Conservation (phyloP, 176 grass and related monocot species). For the Aegilops tauschii region DNA sequence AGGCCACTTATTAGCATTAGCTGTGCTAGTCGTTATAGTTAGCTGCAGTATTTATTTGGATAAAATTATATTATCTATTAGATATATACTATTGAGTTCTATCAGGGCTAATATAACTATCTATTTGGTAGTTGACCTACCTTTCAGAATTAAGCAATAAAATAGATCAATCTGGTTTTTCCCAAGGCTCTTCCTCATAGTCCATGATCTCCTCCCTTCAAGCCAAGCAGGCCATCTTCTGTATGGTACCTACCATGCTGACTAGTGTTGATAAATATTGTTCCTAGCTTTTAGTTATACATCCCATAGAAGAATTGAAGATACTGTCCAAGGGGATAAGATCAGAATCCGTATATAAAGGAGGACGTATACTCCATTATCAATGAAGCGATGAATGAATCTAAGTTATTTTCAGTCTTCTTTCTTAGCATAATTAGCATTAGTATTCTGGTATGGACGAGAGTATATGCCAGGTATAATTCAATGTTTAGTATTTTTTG, state of each 20-base stretch:
- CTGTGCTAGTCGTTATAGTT: background rate
- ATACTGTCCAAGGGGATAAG: background rate
- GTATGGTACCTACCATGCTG: background rate
- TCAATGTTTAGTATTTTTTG: background rate
- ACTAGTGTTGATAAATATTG: too few relatives aligned
- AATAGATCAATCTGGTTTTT: background rate
- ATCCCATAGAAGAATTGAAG: too few relatives aligned
- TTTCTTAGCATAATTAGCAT: background rate
- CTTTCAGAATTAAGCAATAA: background rate
- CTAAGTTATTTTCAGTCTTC: background rate
- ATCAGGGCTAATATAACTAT: background rate
- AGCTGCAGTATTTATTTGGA: background rate
- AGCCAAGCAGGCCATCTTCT: background rate
- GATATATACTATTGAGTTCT: background rate
- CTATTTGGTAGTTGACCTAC: background rate
- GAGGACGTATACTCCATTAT: background rate
- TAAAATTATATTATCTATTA: background rate
- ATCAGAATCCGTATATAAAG: background rate
- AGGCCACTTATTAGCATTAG: background rate
- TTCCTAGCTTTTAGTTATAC: too few relatives aligned
- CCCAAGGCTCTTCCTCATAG: background rate
- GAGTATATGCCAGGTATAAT: background rate
- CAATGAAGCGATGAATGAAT: background rate
- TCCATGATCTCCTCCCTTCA: background rate
- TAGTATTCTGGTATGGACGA: background rate